A percentile compares a stretch with the other conserved stretches of the same genome.
Conservation (phyloP, 2,329 filamentous ascomycete genomes). For the Exophiala sideris region DNA sequence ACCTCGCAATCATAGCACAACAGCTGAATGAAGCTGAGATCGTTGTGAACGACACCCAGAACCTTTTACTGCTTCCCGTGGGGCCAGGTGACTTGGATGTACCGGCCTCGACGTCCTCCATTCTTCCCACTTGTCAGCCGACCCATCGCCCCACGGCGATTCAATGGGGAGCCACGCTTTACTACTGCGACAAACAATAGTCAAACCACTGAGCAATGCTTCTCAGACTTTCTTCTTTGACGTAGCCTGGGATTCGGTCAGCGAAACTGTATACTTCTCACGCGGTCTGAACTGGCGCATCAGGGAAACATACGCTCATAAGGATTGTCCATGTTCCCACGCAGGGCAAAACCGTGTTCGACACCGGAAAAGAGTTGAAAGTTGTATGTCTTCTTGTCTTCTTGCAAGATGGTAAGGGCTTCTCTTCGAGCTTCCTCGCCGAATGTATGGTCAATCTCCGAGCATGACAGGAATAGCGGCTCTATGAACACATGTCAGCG, state of each 20-base stretch:
- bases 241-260: conserved; percentile 12
- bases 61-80: too few relatives aligned
- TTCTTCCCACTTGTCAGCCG: too few relatives aligned
- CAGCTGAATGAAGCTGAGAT: too few relatives aligned
- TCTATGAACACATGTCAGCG: conserved; percentile 3
- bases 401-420: conserved; percentile 21
- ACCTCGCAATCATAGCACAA: too few relatives aligned
- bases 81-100: too few relatives aligned
- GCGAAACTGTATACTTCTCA: not conserved
- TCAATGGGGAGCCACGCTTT: not conserved
- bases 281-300: not conserved
- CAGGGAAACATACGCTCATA: conserved; percentile 15
- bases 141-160: too few relatives aligned
- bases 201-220: conserved; percentile 21
- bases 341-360: conserved; percentile 30
- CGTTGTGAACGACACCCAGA: too few relatives aligned
- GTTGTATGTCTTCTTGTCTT: conserved; percentile 23
- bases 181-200: conserved; percentile 13
- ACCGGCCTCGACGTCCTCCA: too few relatives aligned
- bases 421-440: conserved; percentile 15
- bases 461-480: conserved; percentile 21
- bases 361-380: conserved; percentile 28
- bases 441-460: conserved; percentile 22
- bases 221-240: conserved; percentile 19
- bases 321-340: conserved; percentile 21